Conservation (phyloP, 2,329 filamentous ascomycete species). For the Diaporthe caulivora region DNA sequence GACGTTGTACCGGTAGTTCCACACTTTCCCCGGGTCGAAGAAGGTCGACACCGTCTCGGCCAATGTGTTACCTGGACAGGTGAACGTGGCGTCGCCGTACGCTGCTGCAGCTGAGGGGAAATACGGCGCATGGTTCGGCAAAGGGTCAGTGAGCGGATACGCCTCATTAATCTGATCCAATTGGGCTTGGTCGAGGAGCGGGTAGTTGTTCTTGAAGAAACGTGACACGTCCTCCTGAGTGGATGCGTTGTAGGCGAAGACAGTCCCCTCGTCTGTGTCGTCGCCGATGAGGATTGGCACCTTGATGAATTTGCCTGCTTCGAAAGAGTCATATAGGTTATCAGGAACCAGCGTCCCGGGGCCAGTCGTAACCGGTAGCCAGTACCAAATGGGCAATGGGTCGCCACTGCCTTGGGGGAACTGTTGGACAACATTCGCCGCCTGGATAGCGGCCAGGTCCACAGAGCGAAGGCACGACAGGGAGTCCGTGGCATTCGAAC, state of each 20-base stretch:
- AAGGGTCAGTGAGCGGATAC: slow-evolving; percentile 52
- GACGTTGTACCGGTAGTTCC: slow-evolving; percentile 64
- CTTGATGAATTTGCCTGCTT: slow-evolving; percentile 62
- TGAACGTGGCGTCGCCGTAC: slow-evolving; percentile 61
- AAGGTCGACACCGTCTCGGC: slow-evolving; percentile 64
- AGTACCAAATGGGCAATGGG: slow-evolving; percentile 58
- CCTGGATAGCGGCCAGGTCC: slow-evolving; percentile 51
- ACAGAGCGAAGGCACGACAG: slow-evolving; percentile 59
- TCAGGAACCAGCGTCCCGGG: slow-evolving; percentile 57
- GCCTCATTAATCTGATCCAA: slow-evolving; percentile 50
- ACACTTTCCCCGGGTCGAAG: slow-evolving; percentile 52
- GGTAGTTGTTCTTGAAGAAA: slow-evolving; percentile 63
- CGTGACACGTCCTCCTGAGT: slow-evolving; percentile 48
- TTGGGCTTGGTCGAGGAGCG: slow-evolving; percentile 52
- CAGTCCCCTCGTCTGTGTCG: slow-evolving; percentile 60
- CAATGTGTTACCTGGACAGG: slow-evolving; percentile 58
- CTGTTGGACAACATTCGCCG: slow-evolving; percentile 52
- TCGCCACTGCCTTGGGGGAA: slow-evolving; percentile 52
- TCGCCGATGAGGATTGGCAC: slow-evolving; percentile 66
- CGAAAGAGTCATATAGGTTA: slow-evolving; percentile 55
- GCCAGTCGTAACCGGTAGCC: slow-evolving; percentile 62
- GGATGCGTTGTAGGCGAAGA: slow-evolving; percentile 56
- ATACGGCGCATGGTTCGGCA: slow-evolving; percentile 56
- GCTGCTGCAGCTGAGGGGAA: slow-evolving; percentile 57
- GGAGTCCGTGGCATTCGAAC: slow-evolving; percentile 46